Percentiles rank a stretch among this genome's conserved stretches.
Conservation (phyloP, 2,329 filamentous ascomycete genomes). For the Cercospora brassicicola region DNA sequence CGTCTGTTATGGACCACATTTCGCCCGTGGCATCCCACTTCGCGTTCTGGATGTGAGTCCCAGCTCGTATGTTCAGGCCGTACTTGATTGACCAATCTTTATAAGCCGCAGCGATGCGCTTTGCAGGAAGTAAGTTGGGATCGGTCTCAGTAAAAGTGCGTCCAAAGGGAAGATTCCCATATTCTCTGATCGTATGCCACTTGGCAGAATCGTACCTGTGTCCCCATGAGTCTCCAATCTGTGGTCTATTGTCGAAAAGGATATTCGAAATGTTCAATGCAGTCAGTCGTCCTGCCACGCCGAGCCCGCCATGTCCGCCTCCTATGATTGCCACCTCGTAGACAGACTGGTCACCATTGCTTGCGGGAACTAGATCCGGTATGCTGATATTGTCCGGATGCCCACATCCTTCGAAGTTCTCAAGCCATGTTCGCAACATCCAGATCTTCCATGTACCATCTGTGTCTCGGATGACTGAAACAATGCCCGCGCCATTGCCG, state of each 20-base stretch:
- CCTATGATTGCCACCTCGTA: slow-evolving; percentile 9
- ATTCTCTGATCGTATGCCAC: slow-evolving; percentile 44
- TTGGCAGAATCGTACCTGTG: slow-evolving; percentile 49
- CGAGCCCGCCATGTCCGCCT: slow-evolving; percentile 48
- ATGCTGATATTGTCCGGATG: slow-evolving; percentile 34
- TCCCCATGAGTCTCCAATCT: slow-evolving; percentile 50
- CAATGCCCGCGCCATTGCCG: slow-evolving; percentile 38
- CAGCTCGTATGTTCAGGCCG: slow-evolving; percentile 44
- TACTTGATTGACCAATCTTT: slow-evolving; percentile 42
- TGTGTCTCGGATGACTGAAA: slow-evolving; percentile 37
- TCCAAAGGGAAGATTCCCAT: slow-evolving; percentile 43
- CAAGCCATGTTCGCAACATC: slow-evolving; percentile 42
- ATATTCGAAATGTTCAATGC: slow-evolving; percentile 47
- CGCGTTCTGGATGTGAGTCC: slow-evolving; percentile 41
- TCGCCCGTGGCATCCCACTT: slow-evolving; percentile 42
- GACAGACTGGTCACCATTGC: slow-evolving; percentile 34
- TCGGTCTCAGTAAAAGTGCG: slow-evolving; percentile 35
- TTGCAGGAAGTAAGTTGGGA: slow-evolving; percentile 31
- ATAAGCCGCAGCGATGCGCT: slow-evolving; percentile 43
- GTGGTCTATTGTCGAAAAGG: slow-evolving; percentile 47
- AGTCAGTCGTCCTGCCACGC: slow-evolving; percentile 46
- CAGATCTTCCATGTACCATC: slow-evolving; percentile 44
- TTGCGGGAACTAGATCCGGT: slow-evolving; percentile 17
- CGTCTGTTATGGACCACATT: slow-evolving; percentile 40
- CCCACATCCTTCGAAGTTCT: slow-evolving; percentile 42